Evolutionary conservation across 768 basidiomycete species (phyloP).

Genomic region (Psilocybe tampanensis): DNA sequence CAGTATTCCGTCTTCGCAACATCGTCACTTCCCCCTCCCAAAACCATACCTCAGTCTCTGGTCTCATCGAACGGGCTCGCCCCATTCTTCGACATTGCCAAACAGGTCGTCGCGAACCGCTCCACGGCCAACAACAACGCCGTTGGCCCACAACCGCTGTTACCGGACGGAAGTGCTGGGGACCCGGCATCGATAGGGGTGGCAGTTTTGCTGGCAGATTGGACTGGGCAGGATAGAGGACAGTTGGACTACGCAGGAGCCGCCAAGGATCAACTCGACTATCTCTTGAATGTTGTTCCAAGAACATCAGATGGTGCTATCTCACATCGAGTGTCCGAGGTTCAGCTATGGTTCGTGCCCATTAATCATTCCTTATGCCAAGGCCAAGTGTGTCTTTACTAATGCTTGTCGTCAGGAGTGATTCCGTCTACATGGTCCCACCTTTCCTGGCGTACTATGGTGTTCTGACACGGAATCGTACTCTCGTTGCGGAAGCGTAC

Average conservation of each 20-base stretch:
- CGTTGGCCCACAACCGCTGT: constrained; percentile 58
- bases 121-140: constrained; percentile 41
- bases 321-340: constrained; percentile 68
- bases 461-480: constrained; percentile 54
- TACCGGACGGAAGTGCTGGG: constrained; percentile 60
- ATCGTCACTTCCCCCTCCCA: constrained; percentile 34
- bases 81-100: constrained; percentile 61
- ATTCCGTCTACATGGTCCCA: constrained; percentile 85
- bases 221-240: constrained; percentile 43
- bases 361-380: not conserved
- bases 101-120: constrained; percentile 49
- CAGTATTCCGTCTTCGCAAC: constrained; percentile 43
- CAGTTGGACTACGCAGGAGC: constrained; percentile 59
- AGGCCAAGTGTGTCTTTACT: not conserved
- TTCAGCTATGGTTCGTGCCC: constrained; percentile 59
- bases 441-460: constrained; percentile 90
- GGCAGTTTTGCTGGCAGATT: constrained; percentile 60
- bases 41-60: constrained; percentile 30
- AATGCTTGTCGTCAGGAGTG: constrained; percentile 51
- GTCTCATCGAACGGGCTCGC: constrained; percentile 35
- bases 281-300: constrained; percentile 57
- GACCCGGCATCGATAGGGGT: constrained; percentile 84
- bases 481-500: constrained; percentile 65
- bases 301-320: constrained; percentile 76
- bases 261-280: constrained; percentile 67